Percentiles rank a stretch among this genome's conserved stretches.
Evolutionary conservation across 2,329 filamentous ascomycete genomes (phyloP).

Genomic region (Rosellinia necatrix): DNA sequence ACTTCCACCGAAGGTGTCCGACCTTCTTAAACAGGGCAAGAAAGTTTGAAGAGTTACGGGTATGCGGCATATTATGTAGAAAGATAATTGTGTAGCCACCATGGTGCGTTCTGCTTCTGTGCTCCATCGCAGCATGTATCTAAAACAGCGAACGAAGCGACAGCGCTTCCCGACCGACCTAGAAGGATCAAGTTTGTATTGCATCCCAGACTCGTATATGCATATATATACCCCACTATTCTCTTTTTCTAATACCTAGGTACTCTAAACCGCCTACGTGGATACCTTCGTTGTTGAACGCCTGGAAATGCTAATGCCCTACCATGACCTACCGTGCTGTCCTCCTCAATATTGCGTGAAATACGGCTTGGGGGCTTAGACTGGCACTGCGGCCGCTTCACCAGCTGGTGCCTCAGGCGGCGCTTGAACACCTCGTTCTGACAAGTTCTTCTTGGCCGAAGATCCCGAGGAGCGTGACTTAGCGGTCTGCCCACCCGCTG

Average conservation of each 20-base stretch:
- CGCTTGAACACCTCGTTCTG: conserved; percentile 38
- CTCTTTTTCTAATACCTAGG: neutral
- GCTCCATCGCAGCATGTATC: conserved; percentile 3
- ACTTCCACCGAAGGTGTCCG: conserved; percentile 88
- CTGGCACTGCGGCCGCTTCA: conserved; percentile 28
- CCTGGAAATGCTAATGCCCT: conserved; percentile 35
- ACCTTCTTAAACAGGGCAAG: conserved; percentile 67
- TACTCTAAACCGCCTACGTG: conserved; percentile 14
- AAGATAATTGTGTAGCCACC: neutral
- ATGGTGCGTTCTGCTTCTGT: neutral
- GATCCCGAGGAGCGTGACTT: conserved; percentile 39
- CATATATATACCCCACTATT: conserved; percentile 11
- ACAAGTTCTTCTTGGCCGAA: conserved; percentile 38
- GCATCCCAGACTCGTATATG: conserved; percentile 1
- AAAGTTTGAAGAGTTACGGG: conserved; percentile 47
- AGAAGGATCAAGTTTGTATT: neutral
- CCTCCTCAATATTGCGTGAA: neutral
- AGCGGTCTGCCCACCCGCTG: conserved; percentile 54
- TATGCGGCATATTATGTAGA: neutral
- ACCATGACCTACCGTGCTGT: neutral
- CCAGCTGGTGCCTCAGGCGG: conserved; percentile 16
- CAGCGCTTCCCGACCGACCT: neutral
- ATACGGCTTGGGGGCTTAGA: neutral
- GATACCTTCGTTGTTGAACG: conserved; percentile 27
- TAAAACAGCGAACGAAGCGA: neutral